Conservation (phyloP, 2,329 filamentous ascomycete genomes). For the Penicillium sp. region DNA sequence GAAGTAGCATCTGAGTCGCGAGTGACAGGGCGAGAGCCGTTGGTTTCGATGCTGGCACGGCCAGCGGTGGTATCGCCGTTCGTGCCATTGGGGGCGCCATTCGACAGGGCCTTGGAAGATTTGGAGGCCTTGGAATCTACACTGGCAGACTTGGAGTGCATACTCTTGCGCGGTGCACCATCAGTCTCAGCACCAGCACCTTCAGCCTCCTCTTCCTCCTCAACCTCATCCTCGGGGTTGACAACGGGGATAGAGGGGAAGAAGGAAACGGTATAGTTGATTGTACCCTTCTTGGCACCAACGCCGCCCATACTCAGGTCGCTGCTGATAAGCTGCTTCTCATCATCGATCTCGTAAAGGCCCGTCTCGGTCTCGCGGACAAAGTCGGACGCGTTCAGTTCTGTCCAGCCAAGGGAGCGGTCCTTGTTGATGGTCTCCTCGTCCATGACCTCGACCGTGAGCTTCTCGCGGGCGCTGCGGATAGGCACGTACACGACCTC, state of each 20-base stretch:
- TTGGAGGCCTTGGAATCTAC: conserved; percentile 27
- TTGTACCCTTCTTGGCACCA: conserved; percentile 70
- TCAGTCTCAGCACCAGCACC: conserved; percentile 12
- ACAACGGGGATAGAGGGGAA: conserved; percentile 84
- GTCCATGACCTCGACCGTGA: conserved; percentile 94
- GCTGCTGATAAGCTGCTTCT: conserved; percentile 65
- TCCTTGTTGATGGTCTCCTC: conserved; percentile 90
- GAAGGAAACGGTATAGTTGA: conserved; percentile 84
- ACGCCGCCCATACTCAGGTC: conserved; percentile 67
- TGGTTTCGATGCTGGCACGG: conserved; percentile 33
- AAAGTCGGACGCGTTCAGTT: conserved; percentile 75
- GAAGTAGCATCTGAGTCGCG: conserved; percentile 49
- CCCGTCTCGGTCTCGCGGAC: conserved; percentile 74
- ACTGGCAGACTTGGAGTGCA: conserved; percentile 30
- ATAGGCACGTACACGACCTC: conserved; percentile 93
- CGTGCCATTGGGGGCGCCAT: conserved; percentile 28
- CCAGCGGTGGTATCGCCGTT: conserved; percentile 41
- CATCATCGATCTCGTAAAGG: conserved; percentile 75
- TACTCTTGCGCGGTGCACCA: conserved; percentile 27
- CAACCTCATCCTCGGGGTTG: conserved; percentile 71
- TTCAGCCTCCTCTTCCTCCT: conserved; percentile 49
- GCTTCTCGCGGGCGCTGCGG: conserved; percentile 77
- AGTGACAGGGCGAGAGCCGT: conserved; percentile 35
- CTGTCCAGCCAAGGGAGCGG: conserved; percentile 77
- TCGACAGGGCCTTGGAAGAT: conserved; percentile 13